Base-by-base conservation (phyloP, 2,329 filamentous ascomycete species). In the Aspergillus luchuensis region DNA sequence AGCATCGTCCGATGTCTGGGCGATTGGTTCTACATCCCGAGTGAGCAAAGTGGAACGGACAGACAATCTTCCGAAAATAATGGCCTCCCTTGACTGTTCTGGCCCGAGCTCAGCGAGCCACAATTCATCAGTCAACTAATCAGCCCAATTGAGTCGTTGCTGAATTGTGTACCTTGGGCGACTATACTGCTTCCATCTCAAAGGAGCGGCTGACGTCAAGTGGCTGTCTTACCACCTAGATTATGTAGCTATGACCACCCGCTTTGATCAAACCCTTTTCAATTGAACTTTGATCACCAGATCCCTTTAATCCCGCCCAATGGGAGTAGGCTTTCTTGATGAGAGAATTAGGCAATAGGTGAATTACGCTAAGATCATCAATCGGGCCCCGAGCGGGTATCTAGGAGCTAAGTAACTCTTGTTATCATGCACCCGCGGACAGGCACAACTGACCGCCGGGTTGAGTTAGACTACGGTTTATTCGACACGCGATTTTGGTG, bases 201-300 rank as follows among this genome's bases (percentile, higher is more conserved):
- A 56, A 33, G 39, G 30, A 41, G 45, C 23, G 2, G 25, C 10
- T 47, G 53, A 56, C 53, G 53, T 56, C 53, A 56, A 19, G 23
- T 56, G 53, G 47, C 48, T 25, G 57, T 55, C 39, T 48, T 45
- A 59, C 30, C 41, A 38, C 39, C 23, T 21, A 41, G 28, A 36
- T 25, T 59, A 48, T 41, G 39, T 45, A 56, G 25, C 25, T 21
- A 30, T 56, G 41, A 50, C 25, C 41, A 45, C 41, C 41, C 41
- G 47, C 54, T 56, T 41, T 43, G 45, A 52, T 25, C 56, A 60
- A 58, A 62, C 54, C 60, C 61, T 63, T 39, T 45, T 55, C 60
- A 33, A 28, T 38, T 47, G 25, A 45, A 43, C 45, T 8, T 19
- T 21, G 39, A 43, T 17, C 11, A n/a, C 28, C n/a, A 17, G 39